A percentile compares a stretch with the other conserved stretches of the same genome.
phyloP scores from a whole-genome alignment of 352 stramenopile genomes.

The Halophytophthora batemanensis region DNA sequence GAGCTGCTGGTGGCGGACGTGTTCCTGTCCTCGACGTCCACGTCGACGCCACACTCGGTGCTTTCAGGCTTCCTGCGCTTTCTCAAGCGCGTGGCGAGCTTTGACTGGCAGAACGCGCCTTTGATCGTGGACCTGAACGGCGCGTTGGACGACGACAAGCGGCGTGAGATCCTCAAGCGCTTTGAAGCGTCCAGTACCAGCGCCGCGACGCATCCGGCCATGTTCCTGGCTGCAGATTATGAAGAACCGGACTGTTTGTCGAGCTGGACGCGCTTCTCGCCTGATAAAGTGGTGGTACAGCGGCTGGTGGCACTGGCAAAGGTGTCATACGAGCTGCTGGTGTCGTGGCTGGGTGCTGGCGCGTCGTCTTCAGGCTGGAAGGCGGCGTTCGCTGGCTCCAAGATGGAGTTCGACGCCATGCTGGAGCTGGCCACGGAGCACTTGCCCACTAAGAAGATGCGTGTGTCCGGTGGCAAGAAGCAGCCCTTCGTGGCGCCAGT shows the following conservation, averaged over 20 bases:
- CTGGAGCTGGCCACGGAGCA: slow-evolving; percentile 49
- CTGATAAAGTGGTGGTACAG: slow-evolving; percentile 61
- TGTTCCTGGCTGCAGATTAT: slow-evolving; percentile 81
- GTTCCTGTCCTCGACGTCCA: slow-evolving; percentile 51
- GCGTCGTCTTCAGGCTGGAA: slow-evolving; percentile 64
- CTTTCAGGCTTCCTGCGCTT: slow-evolving; percentile 80
- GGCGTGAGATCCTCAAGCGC: slow-evolving; percentile 65
- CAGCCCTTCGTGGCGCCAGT: slow-evolving; percentile 64
- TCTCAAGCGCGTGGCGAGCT: slow-evolving; percentile 64
- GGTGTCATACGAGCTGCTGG: slow-evolving; percentile 48
- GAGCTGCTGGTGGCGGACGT: slow-evolving; percentile 79
- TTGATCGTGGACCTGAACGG: slow-evolving; percentile 75
- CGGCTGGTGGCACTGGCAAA: slow-evolving; percentile 61
- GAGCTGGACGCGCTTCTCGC: slow-evolving; percentile 73
- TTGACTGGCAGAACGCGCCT: slow-evolving; percentile 71
- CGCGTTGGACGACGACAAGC: slow-evolving; percentile 55
- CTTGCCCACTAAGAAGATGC: slow-evolving; percentile 63
- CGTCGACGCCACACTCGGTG: slow-evolving; percentile 64
- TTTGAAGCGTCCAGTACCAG: slow-evolving; percentile 74
- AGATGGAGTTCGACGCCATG: slow-evolving; percentile 61
- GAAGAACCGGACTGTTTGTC: slow-evolving; percentile 78
- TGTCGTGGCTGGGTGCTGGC: slow-evolving; percentile 57
- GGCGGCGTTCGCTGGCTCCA: slow-evolving; percentile 48
- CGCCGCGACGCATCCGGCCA: slow-evolving; percentile 50
- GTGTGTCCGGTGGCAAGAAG: slow-evolving; percentile 45